Conservation (phyloP, 2,329 filamentous ascomycete species). For the Mycosphaerella sp. region DNA sequence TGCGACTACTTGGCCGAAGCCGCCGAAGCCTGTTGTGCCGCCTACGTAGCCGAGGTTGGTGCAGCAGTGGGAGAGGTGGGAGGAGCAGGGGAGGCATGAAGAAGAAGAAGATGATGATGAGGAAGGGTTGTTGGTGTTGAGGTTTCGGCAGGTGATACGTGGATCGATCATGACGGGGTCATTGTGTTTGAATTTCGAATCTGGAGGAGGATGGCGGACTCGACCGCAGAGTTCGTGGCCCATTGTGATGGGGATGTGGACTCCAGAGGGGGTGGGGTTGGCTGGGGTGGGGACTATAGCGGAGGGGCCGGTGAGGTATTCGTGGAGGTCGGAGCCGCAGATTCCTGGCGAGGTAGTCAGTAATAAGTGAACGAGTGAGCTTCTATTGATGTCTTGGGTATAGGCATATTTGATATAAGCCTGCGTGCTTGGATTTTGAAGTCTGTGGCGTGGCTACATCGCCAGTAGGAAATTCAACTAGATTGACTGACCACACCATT, state of each 20-base stretch:
- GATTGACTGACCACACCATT: conserved; percentile 22
- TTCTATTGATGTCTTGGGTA: background rate
- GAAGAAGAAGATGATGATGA: too few relatives aligned
- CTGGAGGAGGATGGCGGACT: conserved; percentile 14
- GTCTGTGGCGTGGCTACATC: too few relatives aligned
- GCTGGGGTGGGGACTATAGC: conserved; percentile 7
- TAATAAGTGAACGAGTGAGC: background rate
- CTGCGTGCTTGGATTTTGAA: too few relatives aligned
- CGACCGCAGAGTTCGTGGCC: conserved; percentile 27
- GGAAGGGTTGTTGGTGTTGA: too few relatives aligned
- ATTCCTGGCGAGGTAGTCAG: conserved; percentile 13
- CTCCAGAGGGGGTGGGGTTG: conserved; percentile 5
- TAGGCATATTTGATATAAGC: too few relatives aligned
- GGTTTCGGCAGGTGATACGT: conserved; percentile 17
- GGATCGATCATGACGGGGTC: conserved; percentile 25
- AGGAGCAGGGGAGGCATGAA: conserved; percentile 17
- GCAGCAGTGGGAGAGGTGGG: conserved; percentile 17
- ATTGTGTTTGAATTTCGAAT: conserved; percentile 16
- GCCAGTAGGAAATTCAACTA: too few relatives aligned
- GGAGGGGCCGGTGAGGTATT: conserved; percentile 20
- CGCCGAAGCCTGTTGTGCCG: conserved; percentile 20
- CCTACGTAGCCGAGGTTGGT: conserved; percentile 21
- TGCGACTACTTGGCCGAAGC: conserved; percentile 19
- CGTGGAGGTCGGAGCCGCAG: conserved; percentile 26
- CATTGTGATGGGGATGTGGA: conserved; percentile 13